Conservation (phyloP, 306 rosid species). For the Echinosophora koreensis region DNA sequence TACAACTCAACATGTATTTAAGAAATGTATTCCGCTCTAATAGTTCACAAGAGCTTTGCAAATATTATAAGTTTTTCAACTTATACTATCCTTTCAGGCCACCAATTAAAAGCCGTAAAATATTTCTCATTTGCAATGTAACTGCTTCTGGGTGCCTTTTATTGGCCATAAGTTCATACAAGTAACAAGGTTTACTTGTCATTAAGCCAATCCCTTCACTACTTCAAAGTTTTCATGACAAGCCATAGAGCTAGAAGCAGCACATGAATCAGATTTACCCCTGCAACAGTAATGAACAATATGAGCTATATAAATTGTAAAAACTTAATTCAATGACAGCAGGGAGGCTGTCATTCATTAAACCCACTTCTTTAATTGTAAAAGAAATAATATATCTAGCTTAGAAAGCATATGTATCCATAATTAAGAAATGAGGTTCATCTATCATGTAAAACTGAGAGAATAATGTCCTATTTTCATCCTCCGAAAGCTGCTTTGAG, state of each 20-base stretch:
- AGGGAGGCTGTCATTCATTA: not conserved
- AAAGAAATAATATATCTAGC: constrained; percentile 1
- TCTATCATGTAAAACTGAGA: too few species aligned
- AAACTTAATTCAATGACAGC: not conserved
- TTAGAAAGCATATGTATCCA: not conserved
- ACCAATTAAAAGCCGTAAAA: constrained; percentile 21
- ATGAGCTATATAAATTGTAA: too few species aligned
- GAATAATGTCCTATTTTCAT: not conserved
- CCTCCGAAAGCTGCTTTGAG: constrained; percentile 5
- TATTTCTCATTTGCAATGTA: not conserved
- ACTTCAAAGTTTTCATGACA: too few species aligned
- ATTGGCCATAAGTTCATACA: constrained; percentile 20
- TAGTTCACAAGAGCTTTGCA: too few species aligned
- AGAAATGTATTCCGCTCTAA: too few species aligned
- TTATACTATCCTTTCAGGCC: constrained; percentile 19
- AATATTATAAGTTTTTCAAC: constrained; percentile 32
- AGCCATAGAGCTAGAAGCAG: too few species aligned
- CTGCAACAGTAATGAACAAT: too few species aligned
- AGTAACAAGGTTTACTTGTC: too few species aligned
- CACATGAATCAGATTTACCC: too few species aligned
- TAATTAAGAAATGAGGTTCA: not conserved
- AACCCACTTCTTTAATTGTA: too few species aligned
- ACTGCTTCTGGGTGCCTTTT: constrained; percentile 38
- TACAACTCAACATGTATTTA: too few species aligned
- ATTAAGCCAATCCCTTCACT: too few species aligned